Evolutionary conservation across 352 stramenopile genomes (phyloP).

Genomic region (Pythium scleroteichum): DNA sequence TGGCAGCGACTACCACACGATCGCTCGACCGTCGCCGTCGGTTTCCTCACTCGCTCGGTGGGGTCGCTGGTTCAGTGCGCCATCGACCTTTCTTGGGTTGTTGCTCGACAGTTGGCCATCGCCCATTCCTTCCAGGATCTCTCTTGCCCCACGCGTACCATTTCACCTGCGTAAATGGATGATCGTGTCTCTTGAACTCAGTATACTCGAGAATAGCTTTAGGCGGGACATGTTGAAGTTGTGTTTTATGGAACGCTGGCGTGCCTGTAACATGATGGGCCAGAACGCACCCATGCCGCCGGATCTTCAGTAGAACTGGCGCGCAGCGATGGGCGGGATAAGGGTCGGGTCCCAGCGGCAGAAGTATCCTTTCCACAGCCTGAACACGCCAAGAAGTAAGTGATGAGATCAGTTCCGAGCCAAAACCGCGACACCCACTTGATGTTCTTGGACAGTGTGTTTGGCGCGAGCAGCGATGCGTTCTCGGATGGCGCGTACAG

Average conservation of each 20-base stretch:
- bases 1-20: not conserved
- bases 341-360: slow-evolving; percentile 82
- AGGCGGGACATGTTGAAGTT: not conserved
- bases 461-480: slow-evolving; percentile 51
- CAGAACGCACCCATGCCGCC: slow-evolving; percentile 9
- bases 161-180: no score
- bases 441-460: slow-evolving; percentile 87
- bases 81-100: slow-evolving; percentile 1
- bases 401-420: not conserved
- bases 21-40: not conserved
- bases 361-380: slow-evolving; percentile 87
- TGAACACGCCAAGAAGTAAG: slow-evolving; percentile 21
- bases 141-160: no score
- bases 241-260: not conserved
- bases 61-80: not conserved
- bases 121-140: slow-evolving; percentile 17
- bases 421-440: slow-evolving; percentile 47
- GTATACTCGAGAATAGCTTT: no score
- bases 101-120: not conserved
- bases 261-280: not conserved
- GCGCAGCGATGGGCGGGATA: slow-evolving; percentile 61
- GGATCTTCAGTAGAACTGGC: slow-evolving; percentile 65
- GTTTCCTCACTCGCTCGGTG: not conserved
- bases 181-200: no score
- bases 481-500: slow-evolving; percentile 55